Conservation (phyloP, 2,329 filamentous ascomycete species). For the Helicocarpus griseus region DNA sequence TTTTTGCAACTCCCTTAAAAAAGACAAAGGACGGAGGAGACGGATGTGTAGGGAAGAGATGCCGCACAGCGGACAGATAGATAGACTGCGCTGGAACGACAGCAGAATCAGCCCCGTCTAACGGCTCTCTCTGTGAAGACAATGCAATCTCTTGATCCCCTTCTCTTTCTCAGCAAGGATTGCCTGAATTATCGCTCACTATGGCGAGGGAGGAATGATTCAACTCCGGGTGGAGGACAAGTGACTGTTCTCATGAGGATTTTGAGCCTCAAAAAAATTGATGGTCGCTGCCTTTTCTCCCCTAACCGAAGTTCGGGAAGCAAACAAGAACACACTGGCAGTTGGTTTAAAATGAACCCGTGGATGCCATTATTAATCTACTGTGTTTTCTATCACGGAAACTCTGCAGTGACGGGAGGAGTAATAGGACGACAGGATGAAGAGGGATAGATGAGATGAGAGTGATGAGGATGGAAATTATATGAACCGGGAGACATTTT, state of each 20-base stretch:
- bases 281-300: neutral
- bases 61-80: neutral
- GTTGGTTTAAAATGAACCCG: neutral
- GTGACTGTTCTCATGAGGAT: neutral
- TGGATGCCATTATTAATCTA: slow-evolving; percentile 4
- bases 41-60: neutral
- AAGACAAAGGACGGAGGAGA: neutral
- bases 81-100: no score
- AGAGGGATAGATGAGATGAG: neutral
- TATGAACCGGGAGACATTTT: neutral
- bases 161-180: neutral
- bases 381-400: neutral
- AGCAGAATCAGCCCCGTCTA: neutral
- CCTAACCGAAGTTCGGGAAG: neutral
- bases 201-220: neutral
- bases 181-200: neutral
- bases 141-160: neutral
- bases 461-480: neutral
- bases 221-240: neutral
- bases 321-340: neutral
- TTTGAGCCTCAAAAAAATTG: neutral
- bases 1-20: neutral
- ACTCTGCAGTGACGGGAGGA: neutral
- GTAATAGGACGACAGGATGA: neutral
- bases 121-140: neutral